Evolutionary conservation across 495 filamentous ascomycete species (phyloP).

Genomic region (Penicillium salamii): DNA sequence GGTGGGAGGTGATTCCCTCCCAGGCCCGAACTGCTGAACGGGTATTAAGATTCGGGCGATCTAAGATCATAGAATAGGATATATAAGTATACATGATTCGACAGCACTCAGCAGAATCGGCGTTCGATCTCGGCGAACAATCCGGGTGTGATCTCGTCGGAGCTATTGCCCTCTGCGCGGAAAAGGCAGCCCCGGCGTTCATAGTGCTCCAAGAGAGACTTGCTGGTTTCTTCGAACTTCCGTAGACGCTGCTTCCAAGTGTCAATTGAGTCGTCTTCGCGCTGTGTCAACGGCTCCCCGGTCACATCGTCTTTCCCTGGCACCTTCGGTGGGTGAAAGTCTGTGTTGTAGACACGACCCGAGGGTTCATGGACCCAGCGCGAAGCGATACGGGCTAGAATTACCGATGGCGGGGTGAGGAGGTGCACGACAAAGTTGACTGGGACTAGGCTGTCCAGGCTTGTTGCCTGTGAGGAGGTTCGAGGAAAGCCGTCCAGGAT

Average conservation of each 20-base stretch:
- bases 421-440: slow-evolving; percentile 83
- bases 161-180: slow-evolving; percentile 82
- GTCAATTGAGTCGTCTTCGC: slow-evolving; percentile 81
- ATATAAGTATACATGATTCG: slow-evolving; percentile 18
- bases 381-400: slow-evolving; percentile 82
- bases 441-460: slow-evolving; percentile 74
- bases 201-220: slow-evolving; percentile 85
- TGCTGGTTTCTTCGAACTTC: slow-evolving; percentile 83
- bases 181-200: slow-evolving; percentile 79
- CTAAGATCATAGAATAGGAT: neutral
- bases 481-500: slow-evolving; percentile 96
- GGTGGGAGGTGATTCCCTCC: neutral
- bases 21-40: slow-evolving; percentile 4
- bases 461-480: slow-evolving; percentile 73
- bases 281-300: slow-evolving; percentile 78
- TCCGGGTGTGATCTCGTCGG: slow-evolving; percentile 89
- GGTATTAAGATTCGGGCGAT: slow-evolving; percentile 13
- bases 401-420: slow-evolving; percentile 59
- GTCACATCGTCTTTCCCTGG: slow-evolving; percentile 86
- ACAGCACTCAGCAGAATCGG: slow-evolving; percentile 57
- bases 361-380: slow-evolving; percentile 94
- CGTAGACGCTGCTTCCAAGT: slow-evolving; percentile 76
- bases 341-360: slow-evolving; percentile 89
- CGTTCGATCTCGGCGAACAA: slow-evolving; percentile 75
- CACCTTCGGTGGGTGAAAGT: slow-evolving; percentile 81